Evolutionary conservation across 176 grass and related monocot genomes (phyloP), one percentile per base, ranked within the genome.

Genomic region (Typha latifolia): DNA sequence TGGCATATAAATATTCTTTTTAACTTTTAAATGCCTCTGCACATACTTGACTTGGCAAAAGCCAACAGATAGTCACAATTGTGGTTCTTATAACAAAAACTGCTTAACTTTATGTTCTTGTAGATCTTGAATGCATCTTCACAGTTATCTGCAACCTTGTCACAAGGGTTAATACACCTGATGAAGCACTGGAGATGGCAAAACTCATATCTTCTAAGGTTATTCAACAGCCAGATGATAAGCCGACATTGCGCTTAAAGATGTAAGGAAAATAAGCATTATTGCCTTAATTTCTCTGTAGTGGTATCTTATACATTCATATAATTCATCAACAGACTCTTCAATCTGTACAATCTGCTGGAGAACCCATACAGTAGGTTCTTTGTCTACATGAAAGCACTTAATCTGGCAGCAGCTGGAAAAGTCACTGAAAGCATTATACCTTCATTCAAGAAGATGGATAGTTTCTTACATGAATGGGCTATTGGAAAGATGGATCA

Each of bases 41-140:
- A 10, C 37, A 43, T 43, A 43, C 5, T 43, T 6, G 24, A 2
- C 24, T 26, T 26, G 24, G 24, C 24, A 15, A 53, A 53, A 53
- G 51, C 51, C 14, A 16, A 53, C 13, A 53, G 4, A 13, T 53
- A 53, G 13, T 53, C 51, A 53, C 12, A 15, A 13, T 53, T 53
- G 51, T 55, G 51, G 15, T 18, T 55, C 27, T 29, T 29, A 29
- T 29, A 3, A 29, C 27, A 29, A 29, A 11, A 19, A 59, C 16
- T 59, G 16, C 10, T 14, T 18, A 16, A 14, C 13, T 13, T 32
- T 6, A 10, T 18, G 4, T 48, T 12, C 5, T 47, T 71, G 19
- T 18, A 96, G 94, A 99, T 82, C 86, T 99, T 68, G 94, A 99
- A 80, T 93, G 83, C 66, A 34, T 87, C 66, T 83, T 93, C 3